A percentile compares a stretch with the other conserved stretches of the same genome.
Evolutionary conservation across 352 stramenopile species (phyloP).

Genomic region (Globisporangium carolinianum): DNA sequence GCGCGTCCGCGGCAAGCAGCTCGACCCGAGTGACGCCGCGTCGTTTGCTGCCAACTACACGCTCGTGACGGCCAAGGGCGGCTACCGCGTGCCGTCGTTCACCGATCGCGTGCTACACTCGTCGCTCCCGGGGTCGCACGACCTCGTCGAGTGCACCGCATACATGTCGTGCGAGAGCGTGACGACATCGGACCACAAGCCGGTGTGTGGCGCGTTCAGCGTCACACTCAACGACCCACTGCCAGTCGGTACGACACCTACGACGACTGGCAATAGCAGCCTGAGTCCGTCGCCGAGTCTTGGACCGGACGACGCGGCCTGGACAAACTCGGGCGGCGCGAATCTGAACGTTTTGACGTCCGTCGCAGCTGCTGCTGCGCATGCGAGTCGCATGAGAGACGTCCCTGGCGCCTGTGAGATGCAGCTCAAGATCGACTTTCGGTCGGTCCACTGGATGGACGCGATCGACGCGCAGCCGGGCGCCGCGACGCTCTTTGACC

Average conservation of each 20-base stretch:
- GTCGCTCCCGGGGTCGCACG: constrained; percentile 46
- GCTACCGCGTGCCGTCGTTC: constrained; percentile 81
- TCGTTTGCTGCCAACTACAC: constrained; percentile 59
- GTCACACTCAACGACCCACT: constrained; percentile 23
- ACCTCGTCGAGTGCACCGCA: constrained; percentile 49
- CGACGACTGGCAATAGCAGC: constrained; percentile 14
- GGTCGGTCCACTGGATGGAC: constrained; percentile 66
- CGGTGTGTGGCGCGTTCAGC: constrained; percentile 62
- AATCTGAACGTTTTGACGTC: constrained; percentile 39
- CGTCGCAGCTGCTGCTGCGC: constrained; percentile 3
- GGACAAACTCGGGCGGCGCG: constrained; percentile 36
- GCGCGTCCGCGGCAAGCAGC: constrained; percentile 43
- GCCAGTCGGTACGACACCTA: constrained; percentile 3
- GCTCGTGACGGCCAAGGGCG: constrained; percentile 42
- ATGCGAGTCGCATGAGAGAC: constrained; percentile 54
- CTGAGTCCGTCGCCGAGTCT: not conserved
- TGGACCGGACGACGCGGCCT: constrained; percentile 12
- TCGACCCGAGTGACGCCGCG: constrained; percentile 23
- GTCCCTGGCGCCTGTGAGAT: constrained; percentile 52
- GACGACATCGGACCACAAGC: constrained; percentile 79
- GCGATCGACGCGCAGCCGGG: constrained; percentile 27
- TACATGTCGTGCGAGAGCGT: constrained; percentile 79
- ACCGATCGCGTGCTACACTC: constrained; percentile 85
- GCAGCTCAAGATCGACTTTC: constrained; percentile 57
- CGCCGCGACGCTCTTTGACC: constrained; percentile 40